Evolutionary conservation across 2,329 filamentous ascomycete species (phyloP), one percentile per base, ranked within the genome.

Genomic region (Nigrospora osmanthi): DNA sequence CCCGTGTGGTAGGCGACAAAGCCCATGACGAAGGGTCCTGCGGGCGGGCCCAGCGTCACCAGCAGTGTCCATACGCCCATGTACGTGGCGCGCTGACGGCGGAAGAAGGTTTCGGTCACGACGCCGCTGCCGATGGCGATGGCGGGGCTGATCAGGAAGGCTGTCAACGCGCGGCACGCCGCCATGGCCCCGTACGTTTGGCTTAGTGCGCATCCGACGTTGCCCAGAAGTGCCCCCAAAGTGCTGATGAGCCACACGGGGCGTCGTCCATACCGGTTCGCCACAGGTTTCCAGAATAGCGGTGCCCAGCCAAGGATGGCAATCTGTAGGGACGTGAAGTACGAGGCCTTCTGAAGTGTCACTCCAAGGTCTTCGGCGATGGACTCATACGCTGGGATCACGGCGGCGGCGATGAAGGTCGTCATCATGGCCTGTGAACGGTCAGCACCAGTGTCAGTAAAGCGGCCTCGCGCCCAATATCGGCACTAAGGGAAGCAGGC

Each of bases 81-180:
- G 41, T 72, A 76, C 40, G 64, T 66, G 6, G 67, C 76, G 17
- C 76, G 62, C 39, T 80, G 71, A 30, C 69, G 69, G 53, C 72
- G 73, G 59, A 80, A 80, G 47, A 76, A 79, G 1, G 71, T 76
- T 53, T 80, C 76, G 14, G 72, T 70, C 3, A 80, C 76, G 10
- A 80, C 73, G 1, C 67, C 76, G 54, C 73, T 78, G 19, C 76
- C 76, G 41, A 80, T 75, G 0, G 72, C 73, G 13, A 63, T 66
- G 0, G 76, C 70, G 6, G 76, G 77, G 14, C 66, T 70, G 50
- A 80, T 78, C 57, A 78, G 79, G 53, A 79, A 78, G 0, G 72
- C 66, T 9, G 67, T 65, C 19, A 80, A 62, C n/a, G 72, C 73
- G 44, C 75, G 66, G 47, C 73, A 78, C 1, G 67, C 61, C 1